A percentile compares a stretch with the other conserved stretches of the same genome.
These are phyloP conservation scores for Ziziphus jujuba DNA, from an alignment of 306 rosid species.

Conservation along the genomic window DNA sequence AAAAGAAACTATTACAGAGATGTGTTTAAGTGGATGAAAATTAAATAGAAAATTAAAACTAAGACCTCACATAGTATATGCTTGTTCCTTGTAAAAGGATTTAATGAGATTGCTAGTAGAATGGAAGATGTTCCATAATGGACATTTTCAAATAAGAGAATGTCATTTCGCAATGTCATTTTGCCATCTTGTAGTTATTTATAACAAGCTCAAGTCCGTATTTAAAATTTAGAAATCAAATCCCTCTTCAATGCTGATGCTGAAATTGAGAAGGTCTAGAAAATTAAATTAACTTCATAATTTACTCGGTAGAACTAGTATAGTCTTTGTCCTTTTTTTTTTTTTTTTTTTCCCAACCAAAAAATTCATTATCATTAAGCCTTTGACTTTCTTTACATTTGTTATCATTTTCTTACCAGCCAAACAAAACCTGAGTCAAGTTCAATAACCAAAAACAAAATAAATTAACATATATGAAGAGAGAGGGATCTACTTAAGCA, in stretches of 20 bases:
- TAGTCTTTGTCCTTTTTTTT: too few relatives aligned
- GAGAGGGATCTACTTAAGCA: too few relatives aligned
- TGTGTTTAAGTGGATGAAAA: background rate
- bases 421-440: background rate
- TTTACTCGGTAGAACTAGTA: background rate
- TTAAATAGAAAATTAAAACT: background rate
- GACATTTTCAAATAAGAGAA: background rate
- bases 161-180: too few relatives aligned
- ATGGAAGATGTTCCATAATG: background rate
- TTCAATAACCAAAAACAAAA: background rate
- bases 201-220: background rate
- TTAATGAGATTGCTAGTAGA: background rate
- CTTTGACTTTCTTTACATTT: background rate
- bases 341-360: too few relatives aligned
- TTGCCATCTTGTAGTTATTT: background rate
- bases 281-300: background rate
- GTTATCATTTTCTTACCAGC: background rate
- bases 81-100: background rate
- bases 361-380: conserved; percentile 1
- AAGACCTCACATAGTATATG: background rate
- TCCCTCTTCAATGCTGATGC: background rate
- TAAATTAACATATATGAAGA: background rate
- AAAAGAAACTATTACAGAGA: conserved; percentile 1
- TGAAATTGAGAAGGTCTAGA: background rate
- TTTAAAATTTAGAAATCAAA: background rate